Conservation (phyloP, 495 filamentous ascomycete species). For the Trichoderma gamsii region DNA sequence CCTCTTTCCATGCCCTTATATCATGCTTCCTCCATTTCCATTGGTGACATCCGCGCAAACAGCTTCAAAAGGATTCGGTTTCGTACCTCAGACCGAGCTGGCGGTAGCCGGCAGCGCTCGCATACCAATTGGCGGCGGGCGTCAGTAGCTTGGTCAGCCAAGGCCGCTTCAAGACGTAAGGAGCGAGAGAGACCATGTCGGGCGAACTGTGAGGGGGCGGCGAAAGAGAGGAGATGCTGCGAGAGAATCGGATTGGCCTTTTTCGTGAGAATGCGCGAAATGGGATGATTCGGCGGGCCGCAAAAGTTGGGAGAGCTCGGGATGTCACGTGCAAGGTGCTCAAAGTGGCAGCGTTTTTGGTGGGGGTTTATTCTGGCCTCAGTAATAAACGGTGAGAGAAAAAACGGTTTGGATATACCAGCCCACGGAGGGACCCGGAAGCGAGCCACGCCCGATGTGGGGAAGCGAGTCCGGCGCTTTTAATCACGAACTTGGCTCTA, state of each 20-base stretch:
- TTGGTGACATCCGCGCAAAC: neutral
- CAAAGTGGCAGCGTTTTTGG: neutral
- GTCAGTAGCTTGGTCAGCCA: constrained; percentile 72
- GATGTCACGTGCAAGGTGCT: constrained; percentile 9
- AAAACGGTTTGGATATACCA: too few relatives aligned
- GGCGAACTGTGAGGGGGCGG: constrained; percentile 4
- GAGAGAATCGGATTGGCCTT: neutral
- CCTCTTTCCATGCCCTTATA: neutral
- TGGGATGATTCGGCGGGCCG: constrained; percentile 15
- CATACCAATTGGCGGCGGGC: constrained; percentile 80
- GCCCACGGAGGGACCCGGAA: too few relatives aligned
- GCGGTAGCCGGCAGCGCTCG: constrained; percentile 81
- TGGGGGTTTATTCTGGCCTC: neutral
- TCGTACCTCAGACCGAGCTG: constrained; percentile 83
- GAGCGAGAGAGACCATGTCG: constrained; percentile 47
- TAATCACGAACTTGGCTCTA: neutral
- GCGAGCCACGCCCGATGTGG: neutral
- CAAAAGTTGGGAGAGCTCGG: constrained; percentile 17
- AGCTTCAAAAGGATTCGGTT: constrained; percentile 14
- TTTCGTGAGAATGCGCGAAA: constrained; percentile 2
- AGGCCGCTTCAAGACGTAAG: constrained; percentile 69
- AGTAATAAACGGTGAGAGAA: neutral
- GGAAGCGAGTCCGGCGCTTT: neutral
- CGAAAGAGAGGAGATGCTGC: neutral
- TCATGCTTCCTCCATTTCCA: neutral